Evolutionary conservation across 1,284 basidiomycete species (phyloP).

Genomic region (Pyrrhoderma noxium): DNA sequence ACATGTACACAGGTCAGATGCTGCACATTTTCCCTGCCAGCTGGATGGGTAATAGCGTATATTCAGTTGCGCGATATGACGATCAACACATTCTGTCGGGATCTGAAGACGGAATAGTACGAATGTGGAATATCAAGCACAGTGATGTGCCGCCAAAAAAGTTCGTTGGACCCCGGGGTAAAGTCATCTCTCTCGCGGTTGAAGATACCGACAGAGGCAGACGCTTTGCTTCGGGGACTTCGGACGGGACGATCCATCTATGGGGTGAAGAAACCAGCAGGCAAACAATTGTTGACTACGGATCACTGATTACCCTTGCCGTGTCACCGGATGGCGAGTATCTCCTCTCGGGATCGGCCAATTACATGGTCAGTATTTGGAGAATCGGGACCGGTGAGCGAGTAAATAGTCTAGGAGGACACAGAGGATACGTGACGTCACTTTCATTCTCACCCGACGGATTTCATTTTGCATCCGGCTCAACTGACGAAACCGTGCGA

Average conservation of each 20-base stretch:
- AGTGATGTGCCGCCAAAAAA: no score
- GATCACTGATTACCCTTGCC: no score
- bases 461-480: background rate
- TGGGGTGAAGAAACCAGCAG: slow-evolving; percentile 79
- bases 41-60: background rate
- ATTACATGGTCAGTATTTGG: slow-evolving; percentile 10
- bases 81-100: slow-evolving; percentile 1
- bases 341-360: background rate
- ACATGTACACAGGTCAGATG: background rate
- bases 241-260: slow-evolving; percentile 81
- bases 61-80: background rate
- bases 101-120: background rate
- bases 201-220: slow-evolving; percentile 54
- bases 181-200: background rate
- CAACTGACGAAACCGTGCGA: no score
- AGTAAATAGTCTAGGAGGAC: background rate
- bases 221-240: slow-evolving; percentile 82
- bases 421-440: background rate
- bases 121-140: background rate
- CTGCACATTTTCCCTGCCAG: background rate
- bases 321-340: slow-evolving; percentile 8
- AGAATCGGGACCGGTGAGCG: background rate
- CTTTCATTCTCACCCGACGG: background rate
- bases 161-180: background rate
- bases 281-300: slow-evolving; percentile 45